Conservation (phyloP, 176 grass and related monocot genomes). For the Triticum monococcum region DNA sequence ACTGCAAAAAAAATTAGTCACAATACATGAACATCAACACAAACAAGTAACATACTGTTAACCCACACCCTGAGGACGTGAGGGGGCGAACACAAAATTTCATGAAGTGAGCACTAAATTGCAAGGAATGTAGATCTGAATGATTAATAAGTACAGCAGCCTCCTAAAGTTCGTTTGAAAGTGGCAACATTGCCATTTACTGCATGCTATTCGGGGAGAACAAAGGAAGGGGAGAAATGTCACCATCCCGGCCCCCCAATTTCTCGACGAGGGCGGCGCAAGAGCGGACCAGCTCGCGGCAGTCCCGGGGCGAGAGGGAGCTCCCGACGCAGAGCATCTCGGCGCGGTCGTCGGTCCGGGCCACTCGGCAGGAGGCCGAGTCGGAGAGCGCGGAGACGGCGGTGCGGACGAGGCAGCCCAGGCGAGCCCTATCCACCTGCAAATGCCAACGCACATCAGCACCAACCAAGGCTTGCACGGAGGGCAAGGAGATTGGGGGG, state of each 20-base stretch:
- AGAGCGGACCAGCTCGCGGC: slow-evolving; percentile 47
- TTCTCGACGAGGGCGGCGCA: slow-evolving; percentile 44
- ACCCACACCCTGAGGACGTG: not conserved
- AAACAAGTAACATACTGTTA: not conserved
- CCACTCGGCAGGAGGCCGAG: slow-evolving; percentile 48
- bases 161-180: not conserved
- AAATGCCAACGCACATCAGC: not conserved
- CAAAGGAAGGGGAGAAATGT: not conserved
- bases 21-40: not conserved
- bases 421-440: slow-evolving; percentile 54
- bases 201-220: not conserved
- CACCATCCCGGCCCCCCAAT: slow-evolving; percentile 54
- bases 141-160: not conserved
- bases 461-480: not conserved
- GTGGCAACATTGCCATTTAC: not conserved
- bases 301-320: slow-evolving; percentile 47
- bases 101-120: not conserved
- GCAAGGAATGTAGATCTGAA: not conserved
- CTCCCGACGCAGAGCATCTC: slow-evolving; percentile 53
- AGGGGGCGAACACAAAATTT: not conserved
- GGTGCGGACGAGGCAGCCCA: slow-evolving; percentile 57
- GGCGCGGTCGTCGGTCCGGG: slow-evolving; percentile 9
- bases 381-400: slow-evolving; percentile 52
- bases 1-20: slow-evolving; percentile 26
- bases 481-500: not conserved